Base-by-base conservation (phyloP, 805 yeast genomes). In the Wickerhamiella azyma region DNA sequence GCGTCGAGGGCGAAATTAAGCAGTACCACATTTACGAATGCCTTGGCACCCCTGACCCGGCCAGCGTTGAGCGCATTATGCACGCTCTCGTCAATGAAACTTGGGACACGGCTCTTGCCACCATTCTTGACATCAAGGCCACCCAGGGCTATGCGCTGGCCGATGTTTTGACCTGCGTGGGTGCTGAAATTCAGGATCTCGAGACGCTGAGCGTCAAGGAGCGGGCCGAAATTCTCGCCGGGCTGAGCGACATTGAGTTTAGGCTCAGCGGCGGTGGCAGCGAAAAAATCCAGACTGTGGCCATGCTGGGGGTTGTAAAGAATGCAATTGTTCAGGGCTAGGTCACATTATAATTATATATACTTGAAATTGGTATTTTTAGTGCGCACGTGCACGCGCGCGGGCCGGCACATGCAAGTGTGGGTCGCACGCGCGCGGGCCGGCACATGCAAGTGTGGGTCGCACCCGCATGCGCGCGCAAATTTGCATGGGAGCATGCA, bases 11-110 rank as follows among this genome's bases (percentile, higher is more conserved):
- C 29, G 76, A 74, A 42, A 81, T 92, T 36, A 73, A 80, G 26
- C 74, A 72, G 26, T 78, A 76, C 46, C 79, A 83, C 77, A 79
- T 92, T 32, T 92, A 85, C 61, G 95, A 88, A 52, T 88, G 96
- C 60, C 80, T 92, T 28, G 99, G 99, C 1, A 88, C 94, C 1
- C 97, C 98, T 2, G 82, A 82, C 52, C 97, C 97, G 1, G 72
- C 70, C 35, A 95, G 88, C 53, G 72, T 92, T 19, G 82, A 82
- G 55, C 67, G 76, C 0, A 78, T 86, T 5, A 66, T 92, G 49
- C 81, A 80, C 51, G 74, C 94, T 5, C 77, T 89, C 21, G 65
- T 92, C 59, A 77, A 77, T 54, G 94, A 86, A 50, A 94, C 86
- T 57, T 92, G 96, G 94, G 72, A 82, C 9, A 76, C 86, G 9